phyloP scores from a whole-genome alignment of 1,139 yeast genomes.

The Geotrichum reessii region DNA sequence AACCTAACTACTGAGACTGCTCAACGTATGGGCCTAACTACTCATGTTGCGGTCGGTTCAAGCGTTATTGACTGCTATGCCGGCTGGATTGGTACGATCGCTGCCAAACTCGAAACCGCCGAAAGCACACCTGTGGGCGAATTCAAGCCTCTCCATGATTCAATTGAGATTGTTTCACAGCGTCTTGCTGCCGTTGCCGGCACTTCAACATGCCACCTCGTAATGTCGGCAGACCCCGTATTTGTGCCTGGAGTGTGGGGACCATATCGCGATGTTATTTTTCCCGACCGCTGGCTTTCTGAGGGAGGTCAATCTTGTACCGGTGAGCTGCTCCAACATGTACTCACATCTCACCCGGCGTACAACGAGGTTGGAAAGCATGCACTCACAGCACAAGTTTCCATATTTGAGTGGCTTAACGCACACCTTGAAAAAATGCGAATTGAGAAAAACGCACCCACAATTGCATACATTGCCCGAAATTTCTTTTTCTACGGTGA shows the following conservation, averaged over 20 bases:
- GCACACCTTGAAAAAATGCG: conserved; percentile 63
- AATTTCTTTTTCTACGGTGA: conserved; percentile 92
- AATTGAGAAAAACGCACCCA: conserved; percentile 51
- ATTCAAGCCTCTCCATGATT: conserved; percentile 18
- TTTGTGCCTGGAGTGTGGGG: conserved; percentile 99
- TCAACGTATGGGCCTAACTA: conserved; percentile 74
- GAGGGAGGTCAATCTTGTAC: conserved; percentile 98
- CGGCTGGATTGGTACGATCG: conserved; percentile 98
- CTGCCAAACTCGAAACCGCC: conserved; percentile 61
- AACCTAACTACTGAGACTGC: conserved; percentile 62
- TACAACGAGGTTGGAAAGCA: conserved; percentile 48
- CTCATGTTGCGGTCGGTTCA: conserved; percentile 78
- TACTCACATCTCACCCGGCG: conserved; percentile 87
- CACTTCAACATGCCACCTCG: conserved; percentile 93
- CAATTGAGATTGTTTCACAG: conserved; percentile 53
- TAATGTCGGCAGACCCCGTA: conserved; percentile 75
- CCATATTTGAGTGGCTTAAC: conserved; percentile 76
- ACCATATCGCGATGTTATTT: conserved; percentile 88
- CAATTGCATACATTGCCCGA: conserved; percentile 75
- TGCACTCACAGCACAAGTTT: conserved; percentile 53
- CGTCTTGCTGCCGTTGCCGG: conserved; percentile 97
- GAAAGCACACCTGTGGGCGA: conserved; percentile 29
- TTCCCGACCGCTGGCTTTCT: conserved; percentile 90
- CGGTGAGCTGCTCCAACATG: conserved; percentile 88
- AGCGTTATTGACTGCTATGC: conserved; percentile 98